phyloP scores from a whole-genome alignment of 257 asterid species.

The Linderniella brevidens region DNA sequence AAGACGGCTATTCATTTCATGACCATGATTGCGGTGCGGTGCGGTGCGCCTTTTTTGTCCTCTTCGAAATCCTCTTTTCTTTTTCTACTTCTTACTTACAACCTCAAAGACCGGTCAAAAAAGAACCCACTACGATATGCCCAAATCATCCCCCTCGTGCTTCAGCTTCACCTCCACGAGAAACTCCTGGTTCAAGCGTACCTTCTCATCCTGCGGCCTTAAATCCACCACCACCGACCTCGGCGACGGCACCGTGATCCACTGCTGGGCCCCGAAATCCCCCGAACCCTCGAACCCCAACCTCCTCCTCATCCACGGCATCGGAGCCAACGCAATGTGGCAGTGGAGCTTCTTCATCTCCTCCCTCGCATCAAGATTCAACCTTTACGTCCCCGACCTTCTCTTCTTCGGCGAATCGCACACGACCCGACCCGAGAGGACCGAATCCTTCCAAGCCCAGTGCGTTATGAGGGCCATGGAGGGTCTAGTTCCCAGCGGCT shows the following conservation, averaged over 20 bases:
- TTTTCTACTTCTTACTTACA: no score
- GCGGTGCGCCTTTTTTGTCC: no score
- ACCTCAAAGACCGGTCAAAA: no score
- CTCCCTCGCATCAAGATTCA: slow-evolving; percentile 53
- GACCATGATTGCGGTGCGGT: no score
- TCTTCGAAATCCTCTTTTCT: no score
- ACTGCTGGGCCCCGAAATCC: slow-evolving; percentile 51
- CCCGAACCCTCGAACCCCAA: slow-evolving; percentile 25
- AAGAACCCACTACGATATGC: no score
- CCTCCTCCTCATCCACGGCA: slow-evolving; percentile 52
- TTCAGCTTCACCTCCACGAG: slow-evolving; percentile 56
- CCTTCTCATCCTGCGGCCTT: slow-evolving; percentile 54
- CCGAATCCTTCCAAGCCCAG: slow-evolving; percentile 61
- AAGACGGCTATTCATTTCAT: no score
- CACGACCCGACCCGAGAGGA: slow-evolving; percentile 34
- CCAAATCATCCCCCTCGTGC: slow-evolving; percentile 13
- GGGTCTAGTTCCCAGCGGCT: slow-evolving; percentile 20
- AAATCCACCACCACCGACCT: slow-evolving; percentile 42
- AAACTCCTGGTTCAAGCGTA: slow-evolving; percentile 35
- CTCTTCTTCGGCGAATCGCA: slow-evolving; percentile 56
- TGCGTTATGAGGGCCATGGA: slow-evolving; percentile 38
- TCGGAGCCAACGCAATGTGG: slow-evolving; percentile 94
- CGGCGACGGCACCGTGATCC: slow-evolving; percentile 50
- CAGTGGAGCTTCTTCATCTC: slow-evolving; percentile 67
- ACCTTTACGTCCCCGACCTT: slow-evolving; percentile 59